phyloP scores from a whole-genome alignment of 108 stramenopile species.

The Conticribra guillardii region DNA sequence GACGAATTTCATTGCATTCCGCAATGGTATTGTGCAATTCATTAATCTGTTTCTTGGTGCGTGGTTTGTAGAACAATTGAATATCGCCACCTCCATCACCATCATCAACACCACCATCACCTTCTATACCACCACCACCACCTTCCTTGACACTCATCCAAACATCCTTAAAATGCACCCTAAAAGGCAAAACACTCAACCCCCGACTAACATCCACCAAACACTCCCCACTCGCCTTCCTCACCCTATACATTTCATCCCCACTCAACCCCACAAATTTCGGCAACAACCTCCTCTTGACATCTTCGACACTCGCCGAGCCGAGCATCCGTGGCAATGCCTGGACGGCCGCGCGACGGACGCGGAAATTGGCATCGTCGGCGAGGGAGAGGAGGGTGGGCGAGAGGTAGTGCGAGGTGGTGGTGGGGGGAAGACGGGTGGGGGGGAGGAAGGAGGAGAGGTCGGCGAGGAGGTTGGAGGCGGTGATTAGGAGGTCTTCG shows the following conservation, averaged over 20 bases:
- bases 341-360: slow-evolving; percentile 90
- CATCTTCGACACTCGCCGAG: slow-evolving; percentile 83
- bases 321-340: slow-evolving; percentile 90
- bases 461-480: slow-evolving; percentile 89
- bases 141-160: slow-evolving; percentile 22
- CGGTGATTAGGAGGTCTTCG: slow-evolving; percentile 95
- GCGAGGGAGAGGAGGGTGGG: slow-evolving; percentile 89
- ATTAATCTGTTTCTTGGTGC: slow-evolving; percentile 29
- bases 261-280: slow-evolving; percentile 86
- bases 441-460: slow-evolving; percentile 64
- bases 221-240: slow-evolving; percentile 86
- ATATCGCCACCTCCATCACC: slow-evolving; percentile 1
- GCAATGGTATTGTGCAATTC: slow-evolving; percentile 22
- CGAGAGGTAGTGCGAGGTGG: slow-evolving; percentile 63
- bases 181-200: slow-evolving; percentile 60
- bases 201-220: slow-evolving; percentile 81
- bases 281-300: slow-evolving; percentile 80
- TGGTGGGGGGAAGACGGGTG: slow-evolving; percentile 44
- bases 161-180: slow-evolving; percentile 44
- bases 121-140: slow-evolving; percentile 2
- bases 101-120: slow-evolving; percentile 6
- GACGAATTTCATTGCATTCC: slow-evolving; percentile 63
- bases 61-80: slow-evolving; percentile 28
- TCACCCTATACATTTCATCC: slow-evolving; percentile 94
- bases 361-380: slow-evolving; percentile 94